phyloP scores from a whole-genome alignment of 768 basidiomycete species.

The Lactarius evosmus region DNA sequence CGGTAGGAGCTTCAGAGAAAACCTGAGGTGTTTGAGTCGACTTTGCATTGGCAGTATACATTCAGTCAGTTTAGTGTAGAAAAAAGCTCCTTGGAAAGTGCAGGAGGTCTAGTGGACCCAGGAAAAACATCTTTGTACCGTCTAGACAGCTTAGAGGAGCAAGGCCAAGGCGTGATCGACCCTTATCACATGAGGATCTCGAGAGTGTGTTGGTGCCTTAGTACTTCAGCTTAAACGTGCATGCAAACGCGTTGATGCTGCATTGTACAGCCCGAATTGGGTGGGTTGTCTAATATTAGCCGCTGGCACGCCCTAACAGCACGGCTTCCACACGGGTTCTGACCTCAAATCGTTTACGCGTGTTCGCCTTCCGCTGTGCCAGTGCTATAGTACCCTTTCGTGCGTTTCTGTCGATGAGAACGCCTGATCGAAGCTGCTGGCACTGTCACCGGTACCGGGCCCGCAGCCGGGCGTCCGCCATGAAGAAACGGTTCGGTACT shows the following conservation, averaged over 20 bases:
- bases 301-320: slow-evolving; percentile 6
- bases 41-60: slow-evolving; percentile 6
- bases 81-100: neutral
- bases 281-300: neutral
- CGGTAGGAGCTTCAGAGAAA: slow-evolving; percentile 20
- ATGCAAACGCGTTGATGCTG: slow-evolving; percentile 16
- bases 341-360: neutral
- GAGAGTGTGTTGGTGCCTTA: neutral
- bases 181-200: neutral
- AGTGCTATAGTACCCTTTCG: neutral
- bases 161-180: neutral
- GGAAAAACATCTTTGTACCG: slow-evolving; percentile 14
- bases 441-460: neutral
- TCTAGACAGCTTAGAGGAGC: slow-evolving; percentile 2
- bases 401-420: neutral
- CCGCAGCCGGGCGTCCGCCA: neutral
- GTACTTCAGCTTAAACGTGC: slow-evolving; percentile 8
- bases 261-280: neutral
- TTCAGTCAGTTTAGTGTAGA: slow-evolving; percentile 5
- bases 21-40: slow-evolving; percentile 13
- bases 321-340: neutral
- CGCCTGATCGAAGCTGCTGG: slow-evolving; percentile 6
- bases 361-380: neutral
- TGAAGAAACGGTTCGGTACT: neutral
- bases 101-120: neutral